A percentile compares a stretch with the other conserved stretches of the same genome.
Conservation (phyloP, 768 basidiomycete genomes). For the Royoungia palumana region DNA sequence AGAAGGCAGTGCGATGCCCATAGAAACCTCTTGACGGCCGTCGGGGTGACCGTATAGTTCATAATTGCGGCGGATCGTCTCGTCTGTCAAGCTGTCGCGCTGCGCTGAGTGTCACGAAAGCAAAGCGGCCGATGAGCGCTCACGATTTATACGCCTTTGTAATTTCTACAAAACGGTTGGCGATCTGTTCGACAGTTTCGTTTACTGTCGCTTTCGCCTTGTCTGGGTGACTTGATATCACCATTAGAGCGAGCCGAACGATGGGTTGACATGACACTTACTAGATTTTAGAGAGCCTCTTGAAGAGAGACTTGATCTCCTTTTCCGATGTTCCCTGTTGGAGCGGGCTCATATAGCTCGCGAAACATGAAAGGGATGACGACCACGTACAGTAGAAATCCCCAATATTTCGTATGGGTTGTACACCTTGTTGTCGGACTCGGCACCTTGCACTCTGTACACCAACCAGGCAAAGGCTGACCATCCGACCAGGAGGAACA, state of each 20-base stretch:
- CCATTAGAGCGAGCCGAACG: neutral
- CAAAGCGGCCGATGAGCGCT: slow-evolving; percentile 22
- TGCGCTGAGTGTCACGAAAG: neutral
- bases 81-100: slow-evolving; percentile 74
- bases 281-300: slow-evolving; percentile 87
- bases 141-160: slow-evolving; percentile 98
- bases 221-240: slow-evolving; percentile 79
- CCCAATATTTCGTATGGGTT: slow-evolving; percentile 95
- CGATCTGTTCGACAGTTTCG: slow-evolving; percentile 82
- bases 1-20: slow-evolving; percentile 91
- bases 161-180: slow-evolving; percentile 82
- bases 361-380: neutral
- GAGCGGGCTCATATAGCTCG: neutral
- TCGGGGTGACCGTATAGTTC: slow-evolving; percentile 92
- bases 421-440: slow-evolving; percentile 70
- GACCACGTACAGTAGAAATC: slow-evolving; percentile 46
- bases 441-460: slow-evolving; percentile 56
- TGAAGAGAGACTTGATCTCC: slow-evolving; percentile 94
- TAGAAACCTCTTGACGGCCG: slow-evolving; percentile 89
- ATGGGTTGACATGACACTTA: slow-evolving; percentile 28
- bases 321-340: slow-evolving; percentile 68
- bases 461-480: slow-evolving; percentile 59
- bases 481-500: slow-evolving; percentile 73
- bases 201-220: slow-evolving; percentile 84
- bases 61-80: slow-evolving; percentile 86